A percentile compares a stretch with the other conserved stretches of the same genome.
Conservation (phyloP, 23 red algal species). For the Agarophyton chilense region DNA sequence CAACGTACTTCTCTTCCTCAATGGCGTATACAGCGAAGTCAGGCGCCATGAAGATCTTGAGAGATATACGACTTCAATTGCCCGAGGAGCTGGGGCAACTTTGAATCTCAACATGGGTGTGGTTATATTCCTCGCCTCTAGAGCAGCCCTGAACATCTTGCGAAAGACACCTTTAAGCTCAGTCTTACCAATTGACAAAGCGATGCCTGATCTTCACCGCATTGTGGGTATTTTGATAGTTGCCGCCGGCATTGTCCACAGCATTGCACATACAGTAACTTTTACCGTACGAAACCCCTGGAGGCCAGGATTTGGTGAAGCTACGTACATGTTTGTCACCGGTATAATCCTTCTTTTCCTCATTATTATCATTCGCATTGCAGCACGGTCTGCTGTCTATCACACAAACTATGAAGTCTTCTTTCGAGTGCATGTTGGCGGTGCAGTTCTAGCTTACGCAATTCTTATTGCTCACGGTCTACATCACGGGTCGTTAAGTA, state of each 20-base stretch:
- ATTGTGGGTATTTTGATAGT: slow-evolving; percentile 64
- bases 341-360: slow-evolving; percentile 63
- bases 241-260: slow-evolving; percentile 46
- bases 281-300: slow-evolving; percentile 58
- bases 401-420: slow-evolving; percentile 75
- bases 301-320: slow-evolving; percentile 45
- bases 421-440: slow-evolving; percentile 71
- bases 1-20: slow-evolving; percentile 69
- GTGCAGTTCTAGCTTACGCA: slow-evolving; percentile 38
- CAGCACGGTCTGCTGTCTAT: slow-evolving; percentile 37
- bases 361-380: slow-evolving; percentile 44
- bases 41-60: slow-evolving; percentile 43
- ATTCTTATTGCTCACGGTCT: slow-evolving; percentile 70
- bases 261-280: slow-evolving; percentile 26
- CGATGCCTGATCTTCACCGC: slow-evolving; percentile 68
- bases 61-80: slow-evolving; percentile 60
- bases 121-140: slow-evolving; percentile 60
- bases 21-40: slow-evolving; percentile 45
- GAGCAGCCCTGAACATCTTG: slow-evolving; percentile 33
- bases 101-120: slow-evolving; percentile 75
- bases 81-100: slow-evolving; percentile 64
- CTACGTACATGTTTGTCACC: slow-evolving; percentile 57
- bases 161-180: slow-evolving; percentile 59
- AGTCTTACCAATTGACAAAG: slow-evolving; percentile 71
- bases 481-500: slow-evolving; percentile 53